These are phyloP conservation scores for Colletotrichum melonis DNA, from an alignment of 2,329 filamentous ascomycete genomes.

Conservation along the genomic window DNA sequence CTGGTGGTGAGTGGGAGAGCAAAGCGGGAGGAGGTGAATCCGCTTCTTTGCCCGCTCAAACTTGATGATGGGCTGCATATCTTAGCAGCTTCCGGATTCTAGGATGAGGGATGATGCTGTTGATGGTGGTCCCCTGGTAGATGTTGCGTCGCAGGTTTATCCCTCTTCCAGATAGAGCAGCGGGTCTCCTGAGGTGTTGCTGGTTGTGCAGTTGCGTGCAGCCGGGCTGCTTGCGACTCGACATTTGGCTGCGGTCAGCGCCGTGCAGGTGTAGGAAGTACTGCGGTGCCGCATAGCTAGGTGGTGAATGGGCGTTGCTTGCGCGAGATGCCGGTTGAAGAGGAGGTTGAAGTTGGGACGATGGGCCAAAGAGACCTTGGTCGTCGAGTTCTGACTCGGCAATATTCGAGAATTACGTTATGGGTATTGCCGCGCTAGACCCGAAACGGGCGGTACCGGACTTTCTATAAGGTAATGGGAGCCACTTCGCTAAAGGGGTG, in stretches of 20 bases:
- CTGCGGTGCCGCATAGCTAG: background rate
- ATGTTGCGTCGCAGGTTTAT: conserved; percentile 18
- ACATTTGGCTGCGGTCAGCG: background rate
- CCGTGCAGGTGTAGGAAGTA: background rate
- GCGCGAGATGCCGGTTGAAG: background rate
- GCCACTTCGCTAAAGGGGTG: conserved; percentile 34
- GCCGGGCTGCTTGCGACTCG: conserved; percentile 18
- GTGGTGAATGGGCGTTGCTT: background rate
- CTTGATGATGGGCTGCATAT: background rate
- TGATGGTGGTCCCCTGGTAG: conserved; percentile 12
- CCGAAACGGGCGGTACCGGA: conserved; percentile 38
- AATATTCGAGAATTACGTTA: conserved; percentile 60
- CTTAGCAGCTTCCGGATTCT: background rate
- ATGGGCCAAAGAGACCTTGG: background rate
- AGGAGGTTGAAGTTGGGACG: conserved; percentile 8
- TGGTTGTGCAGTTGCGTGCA: background rate
- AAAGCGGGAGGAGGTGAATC: background rate
- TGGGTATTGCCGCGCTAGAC: conserved; percentile 50
- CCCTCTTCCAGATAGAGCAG: background rate
- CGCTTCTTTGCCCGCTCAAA: conserved; percentile 9
- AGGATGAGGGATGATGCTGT: conserved; percentile 11
- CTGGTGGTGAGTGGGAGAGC: background rate
- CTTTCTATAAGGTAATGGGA: conserved; percentile 63
- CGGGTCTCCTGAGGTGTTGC: conserved; percentile 2
- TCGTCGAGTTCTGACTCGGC: conserved; percentile 43